A percentile compares a stretch with the other conserved stretches of the same genome.
Conservation (phyloP, 2,329 filamentous ascomycete genomes). For the Thielaviopsis musarum region DNA sequence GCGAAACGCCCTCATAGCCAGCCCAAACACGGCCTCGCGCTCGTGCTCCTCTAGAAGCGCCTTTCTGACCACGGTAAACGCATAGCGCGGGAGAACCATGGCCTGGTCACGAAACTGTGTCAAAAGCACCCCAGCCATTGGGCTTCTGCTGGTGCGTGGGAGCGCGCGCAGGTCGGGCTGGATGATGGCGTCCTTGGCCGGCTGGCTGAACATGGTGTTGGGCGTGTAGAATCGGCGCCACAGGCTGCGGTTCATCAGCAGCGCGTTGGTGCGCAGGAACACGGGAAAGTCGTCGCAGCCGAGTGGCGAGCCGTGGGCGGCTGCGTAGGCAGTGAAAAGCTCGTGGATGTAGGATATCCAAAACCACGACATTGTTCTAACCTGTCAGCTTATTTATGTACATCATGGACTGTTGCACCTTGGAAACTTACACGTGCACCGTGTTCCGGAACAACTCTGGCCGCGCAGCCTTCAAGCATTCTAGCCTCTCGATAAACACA, state of each 20-base stretch:
- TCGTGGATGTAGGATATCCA: conserved; percentile 1
- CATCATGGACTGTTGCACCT: too few species aligned
- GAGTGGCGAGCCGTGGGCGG: not conserved
- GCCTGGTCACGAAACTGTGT: not conserved
- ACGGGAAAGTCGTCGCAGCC: not conserved
- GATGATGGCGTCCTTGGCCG: not conserved
- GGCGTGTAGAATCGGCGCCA: conserved; percentile 1
- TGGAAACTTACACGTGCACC: not conserved
- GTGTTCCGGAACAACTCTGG: conserved; percentile 1
- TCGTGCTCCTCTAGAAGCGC: not conserved
- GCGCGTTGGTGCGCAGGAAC: not conserved
- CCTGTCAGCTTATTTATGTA: not conserved
- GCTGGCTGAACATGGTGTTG: not conserved
- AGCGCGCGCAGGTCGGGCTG: not conserved
- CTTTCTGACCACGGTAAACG: not conserved
- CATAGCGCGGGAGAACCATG: not conserved
- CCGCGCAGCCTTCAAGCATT: not conserved
- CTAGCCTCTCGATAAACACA: not conserved
- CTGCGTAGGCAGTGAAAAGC: not conserved
- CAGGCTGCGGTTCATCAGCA: not conserved
- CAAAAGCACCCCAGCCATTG: not conserved
- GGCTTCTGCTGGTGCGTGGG: not conserved
- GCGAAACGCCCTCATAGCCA: not conserved
- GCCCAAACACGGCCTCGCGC: not conserved
- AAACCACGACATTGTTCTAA: conserved; percentile 4